These are phyloP conservation scores for Kwoniella dendrophila DNA, from an alignment of 768 basidiomycete genomes.

Conservation along the genomic window DNA sequence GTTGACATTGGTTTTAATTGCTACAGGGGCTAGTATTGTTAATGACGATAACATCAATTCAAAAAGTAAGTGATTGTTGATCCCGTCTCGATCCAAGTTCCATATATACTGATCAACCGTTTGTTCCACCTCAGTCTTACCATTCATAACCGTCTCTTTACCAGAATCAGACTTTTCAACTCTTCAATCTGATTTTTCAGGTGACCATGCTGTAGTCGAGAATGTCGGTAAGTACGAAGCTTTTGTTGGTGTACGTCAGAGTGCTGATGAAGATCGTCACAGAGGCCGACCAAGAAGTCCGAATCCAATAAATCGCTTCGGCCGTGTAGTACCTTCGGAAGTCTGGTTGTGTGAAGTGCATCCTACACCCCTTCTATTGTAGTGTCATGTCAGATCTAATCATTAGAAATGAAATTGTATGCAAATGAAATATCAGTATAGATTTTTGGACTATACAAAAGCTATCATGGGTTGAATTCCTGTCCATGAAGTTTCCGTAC, in stretches of 20 bases:
- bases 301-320: conserved; percentile 24
- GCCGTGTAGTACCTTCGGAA: no score
- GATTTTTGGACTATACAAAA: no score
- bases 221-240: conserved; percentile 67
- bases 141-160: conserved; percentile 39
- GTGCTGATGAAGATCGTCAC: no score
- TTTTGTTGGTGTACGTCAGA: conserved; percentile 62
- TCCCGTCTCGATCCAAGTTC: not conserved
- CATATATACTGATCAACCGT: not conserved
- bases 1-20: not conserved
- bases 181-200: conserved; percentile 53
- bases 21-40: conserved; percentile 26
- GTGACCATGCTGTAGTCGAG: conserved; percentile 76
- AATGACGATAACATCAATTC: conserved; percentile 41
- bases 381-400: no score
- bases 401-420: no score
- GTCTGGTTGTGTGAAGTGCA: no score
- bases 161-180: conserved; percentile 34
- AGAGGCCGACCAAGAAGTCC: conserved; percentile 44
- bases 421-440: no score
- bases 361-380: no score
- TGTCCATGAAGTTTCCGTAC: no score
- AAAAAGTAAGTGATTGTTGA: conserved; percentile 27
- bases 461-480: no score
- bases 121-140: conserved; percentile 34